Conservation (phyloP, 2,329 filamentous ascomycete genomes). For the Coleophoma eucalyptorum region DNA sequence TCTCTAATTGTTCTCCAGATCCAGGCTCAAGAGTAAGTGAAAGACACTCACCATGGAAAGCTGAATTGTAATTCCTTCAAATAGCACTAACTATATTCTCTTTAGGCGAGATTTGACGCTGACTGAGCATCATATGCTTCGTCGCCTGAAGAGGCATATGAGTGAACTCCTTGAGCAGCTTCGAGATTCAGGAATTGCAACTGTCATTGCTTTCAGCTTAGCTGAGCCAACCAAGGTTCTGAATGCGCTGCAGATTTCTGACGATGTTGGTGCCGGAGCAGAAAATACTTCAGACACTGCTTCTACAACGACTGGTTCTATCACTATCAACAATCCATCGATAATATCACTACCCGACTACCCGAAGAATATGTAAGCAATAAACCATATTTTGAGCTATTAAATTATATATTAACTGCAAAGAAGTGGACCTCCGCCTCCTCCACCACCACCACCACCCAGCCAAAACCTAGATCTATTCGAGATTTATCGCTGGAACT, state of each 20-base stretch:
- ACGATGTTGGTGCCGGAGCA: not conserved
- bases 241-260: not conserved
- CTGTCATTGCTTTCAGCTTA: not conserved
- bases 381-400: no score
- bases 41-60: not conserved
- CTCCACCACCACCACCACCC: no score
- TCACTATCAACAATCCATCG: not conserved
- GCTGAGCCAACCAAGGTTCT: no score
- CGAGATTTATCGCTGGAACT: no score
- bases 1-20: conserved; percentile 12
- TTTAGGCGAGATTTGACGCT: not conserved
- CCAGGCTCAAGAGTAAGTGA: conserved; percentile 8
- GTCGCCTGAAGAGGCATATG: not conserved
- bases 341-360: not conserved
- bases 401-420: no score
- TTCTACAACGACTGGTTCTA: not conserved
- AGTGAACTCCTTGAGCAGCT: not conserved
- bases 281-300: not conserved
- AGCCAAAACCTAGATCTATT: no score
- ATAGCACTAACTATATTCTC: not conserved
- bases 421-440: no score
- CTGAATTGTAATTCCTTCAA: not conserved
- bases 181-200: not conserved
- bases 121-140: not conserved
- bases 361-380: no score